Percentiles rank a stretch among this genome's conserved stretches.
Conservation (phyloP, 345 rosid species). For the Nephelium lappaceum region DNA sequence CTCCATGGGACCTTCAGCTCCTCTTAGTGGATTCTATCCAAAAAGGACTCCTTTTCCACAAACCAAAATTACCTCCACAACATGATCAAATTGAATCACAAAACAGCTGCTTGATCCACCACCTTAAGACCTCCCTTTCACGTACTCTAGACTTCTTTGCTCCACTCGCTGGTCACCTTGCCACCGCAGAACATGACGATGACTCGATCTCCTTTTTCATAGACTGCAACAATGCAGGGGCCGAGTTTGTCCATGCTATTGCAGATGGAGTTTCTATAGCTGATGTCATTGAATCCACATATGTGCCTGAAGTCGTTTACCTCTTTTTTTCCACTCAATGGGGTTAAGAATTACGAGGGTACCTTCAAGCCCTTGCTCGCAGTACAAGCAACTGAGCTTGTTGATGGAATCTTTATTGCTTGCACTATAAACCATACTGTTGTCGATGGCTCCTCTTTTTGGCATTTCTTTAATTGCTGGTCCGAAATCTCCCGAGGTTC, state of each 20-base stretch:
- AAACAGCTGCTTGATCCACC: constrained; percentile 7
- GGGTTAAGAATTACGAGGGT: constrained; percentile 26
- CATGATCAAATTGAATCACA: neutral
- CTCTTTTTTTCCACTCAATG: constrained; percentile 31
- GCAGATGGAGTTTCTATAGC: constrained; percentile 29
- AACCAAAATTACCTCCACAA: neutral
- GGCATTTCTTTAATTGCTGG: constrained; percentile 47
- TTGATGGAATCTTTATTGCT: constrained; percentile 38
- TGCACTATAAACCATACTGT: constrained; percentile 31
- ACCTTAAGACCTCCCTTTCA: constrained; percentile 29
- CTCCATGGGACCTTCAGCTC: constrained; percentile 38
- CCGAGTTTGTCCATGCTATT: constrained; percentile 42
- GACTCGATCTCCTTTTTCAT: constrained; percentile 40
- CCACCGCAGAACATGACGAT: constrained; percentile 22
- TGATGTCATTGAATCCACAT: constrained; percentile 26
- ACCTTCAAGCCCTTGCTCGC: constrained; percentile 30
- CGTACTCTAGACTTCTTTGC: constrained; percentile 29
- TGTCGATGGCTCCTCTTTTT: constrained; percentile 41
- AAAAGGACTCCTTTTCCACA: constrained; percentile 33
- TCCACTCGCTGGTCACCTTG: constrained; percentile 48
- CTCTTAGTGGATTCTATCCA: constrained; percentile 15
- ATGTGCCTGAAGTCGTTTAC: constrained; percentile 25
- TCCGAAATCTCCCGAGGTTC: constrained; percentile 34
- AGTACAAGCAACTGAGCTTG: constrained; percentile 38
- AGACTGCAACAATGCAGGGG: constrained; percentile 42